Base-by-base conservation (phyloP, 2,329 filamentous ascomycete species). In the Cladobotryum protrusum region DNA sequence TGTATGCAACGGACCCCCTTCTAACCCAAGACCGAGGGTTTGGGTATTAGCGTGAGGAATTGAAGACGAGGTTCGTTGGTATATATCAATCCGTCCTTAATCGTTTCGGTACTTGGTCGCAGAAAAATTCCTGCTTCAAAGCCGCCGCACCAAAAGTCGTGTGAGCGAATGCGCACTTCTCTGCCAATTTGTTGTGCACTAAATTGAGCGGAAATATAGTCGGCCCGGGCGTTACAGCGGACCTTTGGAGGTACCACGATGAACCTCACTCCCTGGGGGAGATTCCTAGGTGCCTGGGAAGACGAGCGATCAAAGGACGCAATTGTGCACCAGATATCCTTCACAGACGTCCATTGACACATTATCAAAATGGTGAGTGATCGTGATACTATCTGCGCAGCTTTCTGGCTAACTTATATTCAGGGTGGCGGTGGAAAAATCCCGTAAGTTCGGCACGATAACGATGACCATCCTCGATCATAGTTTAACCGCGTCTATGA, bases 371-470 rank as follows among this genome's bases (percentile, higher is more conserved):
- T 84, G 81, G 81, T 82, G 67, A 63, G 74, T 61, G 15, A 2
- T 1, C 13, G 17, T 4, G 1, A 6, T 32, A 12, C 9, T 1
- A 7, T 20, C 11, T 18, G 6, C 24, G 24, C 24, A 29, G 20
- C 19, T 8, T 15, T 32, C 18, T 48, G 53, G 58, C 76, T 81
- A 68, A 81, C 67, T 57, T 47, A 34, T 52, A 54, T 48, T 19
- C 57, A 85, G 85, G 87, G 87, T 75, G 87, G 87, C 74, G 89
- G 90, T 76, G 85, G 81, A 67, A 73, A 71, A 69, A 69, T 81
- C 63, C 75, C 75, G 78, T 81, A 70, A 77, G 73, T 70, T 50
- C 24, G 24, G 24, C 24, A 29, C 24, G 24, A 29, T 8, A 29
- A 8, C 24, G 24, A 29, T 54, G 52, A 60, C 57, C 52, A 50